These are phyloP conservation scores for Chaetomiaceae sp. DNA, from an alignment of 2,329 filamentous ascomycete species.

Conservation along the genomic window DNA sequence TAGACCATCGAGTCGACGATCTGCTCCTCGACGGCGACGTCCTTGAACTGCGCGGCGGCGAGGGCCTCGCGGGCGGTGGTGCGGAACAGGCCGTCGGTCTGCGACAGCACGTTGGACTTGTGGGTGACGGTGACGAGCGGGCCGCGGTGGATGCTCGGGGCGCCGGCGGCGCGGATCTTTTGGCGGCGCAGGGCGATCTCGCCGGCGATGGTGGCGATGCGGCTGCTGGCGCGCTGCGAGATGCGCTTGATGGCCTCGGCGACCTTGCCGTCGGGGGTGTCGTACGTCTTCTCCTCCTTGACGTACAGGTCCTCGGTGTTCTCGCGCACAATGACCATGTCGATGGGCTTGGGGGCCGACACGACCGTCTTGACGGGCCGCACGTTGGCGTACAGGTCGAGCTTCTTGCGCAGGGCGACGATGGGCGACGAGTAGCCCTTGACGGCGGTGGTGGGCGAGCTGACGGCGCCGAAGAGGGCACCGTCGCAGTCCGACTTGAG, in stretches of 20 bases:
- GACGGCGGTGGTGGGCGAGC: slow-evolving; percentile 82
- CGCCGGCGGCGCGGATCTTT: slow-evolving; percentile 61
- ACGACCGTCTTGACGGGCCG: slow-evolving; percentile 83
- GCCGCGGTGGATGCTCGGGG: slow-evolving; percentile 56
- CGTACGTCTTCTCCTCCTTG: slow-evolving; percentile 86
- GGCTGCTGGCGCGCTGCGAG: slow-evolving; percentile 72
- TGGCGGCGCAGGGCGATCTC: slow-evolving; percentile 88
- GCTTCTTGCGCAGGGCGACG: slow-evolving; percentile 89
- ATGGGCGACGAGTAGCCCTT: slow-evolving; percentile 96
- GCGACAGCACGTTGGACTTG: slow-evolving; percentile 94
- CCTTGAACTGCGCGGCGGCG: slow-evolving; percentile 55
- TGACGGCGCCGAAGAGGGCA: slow-evolving; percentile 92
- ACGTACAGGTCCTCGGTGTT: slow-evolving; percentile 99
- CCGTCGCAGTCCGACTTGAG: slow-evolving; percentile 90
- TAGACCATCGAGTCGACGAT: slow-evolving; percentile 99
- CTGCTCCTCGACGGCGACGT: slow-evolving; percentile 78
- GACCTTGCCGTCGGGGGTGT: slow-evolving; percentile 71
- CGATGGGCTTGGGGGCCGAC: slow-evolving; percentile 65
- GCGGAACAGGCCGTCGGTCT: slow-evolving; percentile 95
- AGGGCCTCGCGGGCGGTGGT: slow-evolving; percentile 71
- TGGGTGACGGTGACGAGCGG: slow-evolving; percentile 94
- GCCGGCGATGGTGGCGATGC: slow-evolving; percentile 89
- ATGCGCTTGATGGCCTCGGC: slow-evolving; percentile 98
- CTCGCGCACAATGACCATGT: slow-evolving; percentile 97
- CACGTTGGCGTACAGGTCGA: slow-evolving; percentile 96